These are phyloP conservation scores for Lactifluus echinatus DNA, from an alignment of 768 basidiomycete species.

Conservation along the genomic window DNA sequence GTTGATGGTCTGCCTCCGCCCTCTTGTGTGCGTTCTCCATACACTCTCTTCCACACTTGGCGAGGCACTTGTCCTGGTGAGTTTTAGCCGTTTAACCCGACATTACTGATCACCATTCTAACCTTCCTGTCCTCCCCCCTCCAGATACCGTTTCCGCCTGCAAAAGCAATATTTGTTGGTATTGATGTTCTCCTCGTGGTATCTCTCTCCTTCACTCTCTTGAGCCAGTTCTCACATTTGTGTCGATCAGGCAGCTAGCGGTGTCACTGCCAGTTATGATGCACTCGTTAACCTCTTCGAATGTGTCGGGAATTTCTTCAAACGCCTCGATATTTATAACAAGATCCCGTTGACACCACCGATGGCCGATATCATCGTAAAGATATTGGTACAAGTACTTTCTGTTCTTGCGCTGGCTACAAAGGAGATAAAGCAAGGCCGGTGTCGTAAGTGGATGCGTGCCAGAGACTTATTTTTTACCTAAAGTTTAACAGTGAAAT, in stretches of 20 bases:
- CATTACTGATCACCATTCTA: too few relatives aligned
- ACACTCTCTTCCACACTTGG: neutral
- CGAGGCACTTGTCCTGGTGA: neutral
- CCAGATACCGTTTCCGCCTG: neutral
- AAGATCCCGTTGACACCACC: too few relatives aligned
- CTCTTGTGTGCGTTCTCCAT: neutral
- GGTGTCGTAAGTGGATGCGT: neutral
- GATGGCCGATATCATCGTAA: too few relatives aligned
- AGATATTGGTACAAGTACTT: too few relatives aligned
- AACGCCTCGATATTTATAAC: too few relatives aligned
- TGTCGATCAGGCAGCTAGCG: too few relatives aligned
- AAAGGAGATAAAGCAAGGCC: neutral
- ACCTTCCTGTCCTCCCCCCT: too few relatives aligned
- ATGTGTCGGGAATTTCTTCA: too few relatives aligned
- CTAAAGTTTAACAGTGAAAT: neutral
- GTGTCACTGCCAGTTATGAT: too few relatives aligned
- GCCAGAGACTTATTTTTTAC: too few relatives aligned
- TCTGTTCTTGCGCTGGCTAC: too few relatives aligned
- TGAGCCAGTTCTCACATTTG: neutral
- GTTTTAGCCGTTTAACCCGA: neutral
- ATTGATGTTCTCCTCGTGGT: neutral
- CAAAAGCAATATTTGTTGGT: neutral
- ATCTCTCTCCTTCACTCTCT: neutral
- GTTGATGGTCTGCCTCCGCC: neutral
- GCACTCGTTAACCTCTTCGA: too few relatives aligned